These are phyloP conservation scores for Fusarium liriodendri DNA, from an alignment of 2,329 filamentous ascomycete species.

Conservation along the genomic window DNA sequence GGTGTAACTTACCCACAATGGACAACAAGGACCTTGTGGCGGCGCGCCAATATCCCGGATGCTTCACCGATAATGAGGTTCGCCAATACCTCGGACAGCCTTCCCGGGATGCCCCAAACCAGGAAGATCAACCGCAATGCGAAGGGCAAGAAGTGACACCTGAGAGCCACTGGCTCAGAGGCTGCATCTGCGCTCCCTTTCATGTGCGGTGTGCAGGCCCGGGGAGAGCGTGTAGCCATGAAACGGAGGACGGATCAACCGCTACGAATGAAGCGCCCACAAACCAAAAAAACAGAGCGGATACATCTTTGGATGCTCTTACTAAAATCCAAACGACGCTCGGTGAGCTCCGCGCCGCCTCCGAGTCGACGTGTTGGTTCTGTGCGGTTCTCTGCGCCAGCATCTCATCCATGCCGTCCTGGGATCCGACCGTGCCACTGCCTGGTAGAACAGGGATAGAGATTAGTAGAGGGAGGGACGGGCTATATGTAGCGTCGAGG, in stretches of 20 bases:
- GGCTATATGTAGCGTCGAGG: no score
- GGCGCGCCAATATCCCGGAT: not conserved
- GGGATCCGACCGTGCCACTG: not conserved
- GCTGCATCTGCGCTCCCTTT: not conserved
- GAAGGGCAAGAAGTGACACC: not conserved
- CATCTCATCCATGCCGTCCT: not conserved
- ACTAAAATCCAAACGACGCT: no score
- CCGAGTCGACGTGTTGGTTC: not conserved
- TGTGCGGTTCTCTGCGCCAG: not conserved
- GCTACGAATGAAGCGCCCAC: no score
- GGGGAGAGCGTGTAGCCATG: not conserved
- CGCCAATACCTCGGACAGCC: not conserved
- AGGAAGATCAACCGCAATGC: not conserved
- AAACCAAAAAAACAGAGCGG: no score
- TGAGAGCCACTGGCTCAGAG: not conserved
- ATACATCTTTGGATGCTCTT: no score
- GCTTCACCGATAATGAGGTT: not conserved
- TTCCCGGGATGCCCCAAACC: not conserved
- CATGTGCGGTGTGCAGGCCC: not conserved
- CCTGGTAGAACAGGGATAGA: not conserved
- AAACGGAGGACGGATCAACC: no score
- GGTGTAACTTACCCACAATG: not conserved
- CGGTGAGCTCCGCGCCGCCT: not conserved
- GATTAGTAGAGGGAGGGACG: accelerated
- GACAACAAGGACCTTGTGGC: not conserved